Percentiles rank a stretch among this genome's conserved stretches.
Conservation (phyloP, 129 eudicot genomes). For the Chrysanthemum makinoi region DNA sequence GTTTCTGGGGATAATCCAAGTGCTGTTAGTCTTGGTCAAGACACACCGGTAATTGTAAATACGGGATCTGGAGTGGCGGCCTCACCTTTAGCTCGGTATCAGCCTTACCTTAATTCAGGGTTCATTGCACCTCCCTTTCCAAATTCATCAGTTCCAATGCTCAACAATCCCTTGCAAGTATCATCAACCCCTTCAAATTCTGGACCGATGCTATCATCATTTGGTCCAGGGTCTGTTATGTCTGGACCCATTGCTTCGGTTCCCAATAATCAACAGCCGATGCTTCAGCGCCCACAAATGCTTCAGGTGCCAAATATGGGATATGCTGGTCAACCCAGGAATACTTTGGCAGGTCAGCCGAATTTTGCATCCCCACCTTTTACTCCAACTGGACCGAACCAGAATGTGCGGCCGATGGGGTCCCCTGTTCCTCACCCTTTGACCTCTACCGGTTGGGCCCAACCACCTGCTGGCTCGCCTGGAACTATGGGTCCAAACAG, state of each 20-base stretch:
- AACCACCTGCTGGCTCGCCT: slow-evolving; percentile 24
- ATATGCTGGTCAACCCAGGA: slow-evolving; percentile 39
- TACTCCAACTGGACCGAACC: slow-evolving; percentile 34
- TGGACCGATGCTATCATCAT: slow-evolving; percentile 36
- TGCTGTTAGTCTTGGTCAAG: slow-evolving; percentile 37
- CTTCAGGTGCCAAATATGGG: slow-evolving; percentile 26
- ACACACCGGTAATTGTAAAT: slow-evolving; percentile 33
- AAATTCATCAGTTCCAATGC: slow-evolving; percentile 36
- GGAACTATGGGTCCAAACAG: slow-evolving; percentile 36
- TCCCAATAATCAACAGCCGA: slow-evolving; percentile 24
- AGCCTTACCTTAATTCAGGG: slow-evolving; percentile 51
- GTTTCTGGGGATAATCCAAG: slow-evolving; percentile 38
- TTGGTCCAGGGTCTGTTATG: slow-evolving; percentile 44
- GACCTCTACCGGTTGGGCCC: slow-evolving; percentile 49
- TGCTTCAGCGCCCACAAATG: slow-evolving; percentile 29
- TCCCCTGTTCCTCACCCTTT: slow-evolving; percentile 37
- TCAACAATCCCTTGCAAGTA: slow-evolving; percentile 42
- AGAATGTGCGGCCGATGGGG: slow-evolving; percentile 29
- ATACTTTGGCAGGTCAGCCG: slow-evolving; percentile 30
- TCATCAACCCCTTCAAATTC: slow-evolving; percentile 45
- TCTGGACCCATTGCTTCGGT: slow-evolving; percentile 35
- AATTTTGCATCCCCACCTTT: slow-evolving; percentile 29
- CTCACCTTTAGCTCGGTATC: slow-evolving; percentile 48
- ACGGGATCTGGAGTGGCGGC: slow-evolving; percentile 43
- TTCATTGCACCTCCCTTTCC: slow-evolving; percentile 33